Evolutionary conservation across 2,329 filamentous ascomycete species (phyloP), one percentile per base, ranked within the genome.

Genomic region (Fusarium sp.): DNA sequence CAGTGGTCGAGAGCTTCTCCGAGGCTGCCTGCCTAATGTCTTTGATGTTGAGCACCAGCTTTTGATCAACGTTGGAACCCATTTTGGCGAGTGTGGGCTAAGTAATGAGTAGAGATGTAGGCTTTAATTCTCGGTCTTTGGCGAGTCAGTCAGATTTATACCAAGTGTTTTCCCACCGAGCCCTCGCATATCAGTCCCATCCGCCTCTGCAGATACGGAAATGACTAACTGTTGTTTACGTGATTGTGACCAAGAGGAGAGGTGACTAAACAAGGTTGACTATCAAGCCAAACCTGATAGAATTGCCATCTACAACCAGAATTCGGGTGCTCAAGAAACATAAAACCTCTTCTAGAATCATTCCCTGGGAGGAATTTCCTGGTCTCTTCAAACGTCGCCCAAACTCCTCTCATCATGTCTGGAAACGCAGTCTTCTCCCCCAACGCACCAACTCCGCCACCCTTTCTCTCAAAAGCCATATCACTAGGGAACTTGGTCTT

Each of bases 361-460:
- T 27, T 27, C 24, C 24, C 24, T 27, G 24, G 5, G 11, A 35
- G 14, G 33, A 35, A 35, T 35, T 27, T 6, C 5, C 6, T 6
- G 33, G 33, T 35, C 33, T 35, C 33, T 35, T 35, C 33, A 14
- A 31, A 31, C 9, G 9, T 31, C 29, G 10, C 18, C 18, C 18
- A n/a, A 41, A 10, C 18, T n/a, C 9, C 18, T 11, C 8, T 41
- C 8, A 5, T 43, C 52, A 56, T 56, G 52, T 27, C 52, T 18
- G 10, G 29, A 18, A 56, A 56, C 1, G n/a, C 52, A 59, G 82
- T 78, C 73, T 85, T 86, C 14, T 84, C n/a, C 31, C 43, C 45
- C 8, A 11, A 61, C 27, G 59, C 59, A n/a, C 59, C 59, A 10
- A 33, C 3, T 4, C 59, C 59, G 22, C 45, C 16, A 5, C 29